These are phyloP conservation scores for Paracamarosporium sp. DNA, from an alignment of 2,329 filamentous ascomycete species.

Conservation along the genomic window DNA sequence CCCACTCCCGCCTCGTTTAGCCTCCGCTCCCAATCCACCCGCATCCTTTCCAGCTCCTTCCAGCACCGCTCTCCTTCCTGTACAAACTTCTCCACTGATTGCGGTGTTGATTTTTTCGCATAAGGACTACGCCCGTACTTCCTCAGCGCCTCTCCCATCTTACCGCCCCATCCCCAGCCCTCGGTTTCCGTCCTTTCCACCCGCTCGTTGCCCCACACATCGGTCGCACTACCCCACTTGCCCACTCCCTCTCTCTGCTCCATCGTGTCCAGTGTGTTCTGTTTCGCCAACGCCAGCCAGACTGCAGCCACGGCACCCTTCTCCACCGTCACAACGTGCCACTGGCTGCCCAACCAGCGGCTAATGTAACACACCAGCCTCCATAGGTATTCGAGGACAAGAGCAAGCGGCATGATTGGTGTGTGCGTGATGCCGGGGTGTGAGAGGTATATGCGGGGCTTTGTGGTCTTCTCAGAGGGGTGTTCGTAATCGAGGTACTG, in stretches of 20 bases:
- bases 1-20: constrained; percentile 47
- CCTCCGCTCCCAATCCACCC: constrained; percentile 65
- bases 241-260: constrained; percentile 60
- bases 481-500: constrained; percentile 28
- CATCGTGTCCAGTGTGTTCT: constrained; percentile 65
- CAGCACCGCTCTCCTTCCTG: constrained; percentile 67
- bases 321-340: constrained; percentile 83
- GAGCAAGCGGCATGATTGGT: constrained; percentile 76
- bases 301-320: constrained; percentile 76
- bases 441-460: constrained; percentile 74
- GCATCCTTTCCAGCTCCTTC: constrained; percentile 74
- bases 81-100: constrained; percentile 68
- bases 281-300: constrained; percentile 76
- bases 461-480: constrained; percentile 20
- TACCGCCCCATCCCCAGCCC: constrained; percentile 77
- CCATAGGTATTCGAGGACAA: constrained; percentile 75
- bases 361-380: constrained; percentile 71
- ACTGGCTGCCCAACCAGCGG: constrained; percentile 82
- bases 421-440: constrained; percentile 91
- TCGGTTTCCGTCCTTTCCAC: constrained; percentile 83
- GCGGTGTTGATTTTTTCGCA: constrained; percentile 65
- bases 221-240: constrained; percentile 86
- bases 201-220: constrained; percentile 63
- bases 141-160: constrained; percentile 58
- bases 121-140: constrained; percentile 63